These are phyloP conservation scores for Leccinellum rugosiceps DNA, from an alignment of 768 basidiomycete genomes.

Conservation along the genomic window DNA sequence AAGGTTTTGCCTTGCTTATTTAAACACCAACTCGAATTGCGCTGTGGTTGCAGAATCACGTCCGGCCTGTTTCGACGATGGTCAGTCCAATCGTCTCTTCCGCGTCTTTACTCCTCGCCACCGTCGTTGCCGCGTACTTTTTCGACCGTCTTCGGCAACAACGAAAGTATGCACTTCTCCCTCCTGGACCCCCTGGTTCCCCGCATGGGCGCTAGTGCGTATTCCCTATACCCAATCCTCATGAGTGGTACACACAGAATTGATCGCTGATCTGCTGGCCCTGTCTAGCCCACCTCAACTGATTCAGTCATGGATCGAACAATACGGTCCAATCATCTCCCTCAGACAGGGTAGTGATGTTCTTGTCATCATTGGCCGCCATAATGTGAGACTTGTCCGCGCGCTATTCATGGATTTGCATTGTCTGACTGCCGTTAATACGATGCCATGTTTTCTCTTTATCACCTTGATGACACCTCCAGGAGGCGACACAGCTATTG, in stretches of 20 bases:
- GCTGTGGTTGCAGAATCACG: not conserved
- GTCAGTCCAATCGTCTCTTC: not conserved
- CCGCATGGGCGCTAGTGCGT: slow-evolving; percentile 22
- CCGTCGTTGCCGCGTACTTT: slow-evolving; percentile 1
- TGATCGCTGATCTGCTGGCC: not conserved
- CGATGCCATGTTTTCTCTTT: not conserved
- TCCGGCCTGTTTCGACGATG: not conserved
- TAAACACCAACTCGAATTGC: not conserved
- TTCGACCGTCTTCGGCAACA: slow-evolving; percentile 1
- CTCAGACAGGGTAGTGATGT: slow-evolving; percentile 23
- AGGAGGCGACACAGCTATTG: slow-evolving; percentile 53
- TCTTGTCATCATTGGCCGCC: slow-evolving; percentile 25
- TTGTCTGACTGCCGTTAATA: not conserved
- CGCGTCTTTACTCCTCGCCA: not conserved
- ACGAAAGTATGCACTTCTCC: slow-evolving; percentile 12
- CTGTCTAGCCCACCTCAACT: slow-evolving; percentile 12
- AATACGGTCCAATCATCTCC: slow-evolving; percentile 27
- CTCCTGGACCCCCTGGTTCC: slow-evolving; percentile 19
- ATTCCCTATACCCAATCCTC: too few relatives aligned
- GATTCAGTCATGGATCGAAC: slow-evolving; percentile 25
- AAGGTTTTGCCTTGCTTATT: not conserved
- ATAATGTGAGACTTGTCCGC: slow-evolving; percentile 6
- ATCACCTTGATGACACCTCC: not conserved
- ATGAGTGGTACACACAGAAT: not conserved
- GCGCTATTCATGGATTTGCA: not conserved